phyloP scores from a whole-genome alignment of 352 stramenopile genomes.

The Globisporangium middletonii region DNA sequence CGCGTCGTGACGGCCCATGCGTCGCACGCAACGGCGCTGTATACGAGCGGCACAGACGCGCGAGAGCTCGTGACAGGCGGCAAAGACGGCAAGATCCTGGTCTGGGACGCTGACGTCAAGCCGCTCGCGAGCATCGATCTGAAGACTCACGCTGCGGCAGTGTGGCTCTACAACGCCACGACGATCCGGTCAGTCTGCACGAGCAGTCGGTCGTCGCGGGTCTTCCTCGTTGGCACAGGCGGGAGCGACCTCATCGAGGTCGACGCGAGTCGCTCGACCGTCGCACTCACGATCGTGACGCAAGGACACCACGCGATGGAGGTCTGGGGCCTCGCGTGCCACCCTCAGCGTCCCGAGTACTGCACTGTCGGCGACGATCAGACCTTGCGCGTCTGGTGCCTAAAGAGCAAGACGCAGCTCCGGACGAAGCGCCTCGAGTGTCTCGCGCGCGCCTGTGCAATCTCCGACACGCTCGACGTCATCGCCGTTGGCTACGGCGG shows the following conservation, averaged over 20 bases:
- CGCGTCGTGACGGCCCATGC: slow-evolving; percentile 51
- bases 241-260: slow-evolving; percentile 88
- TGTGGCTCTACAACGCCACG: slow-evolving; percentile 18
- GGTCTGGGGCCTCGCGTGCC: slow-evolving; percentile 76
- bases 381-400: slow-evolving; percentile 74
- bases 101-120: slow-evolving; percentile 75
- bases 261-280: slow-evolving; percentile 26
- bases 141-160: slow-evolving; percentile 20
- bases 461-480: slow-evolving; percentile 31
- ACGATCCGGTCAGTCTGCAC: slow-evolving; percentile 48
- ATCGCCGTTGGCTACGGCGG: slow-evolving; percentile 60
- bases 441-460: slow-evolving; percentile 58
- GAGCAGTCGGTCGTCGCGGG: slow-evolving; percentile 19
- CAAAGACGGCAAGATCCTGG: slow-evolving; percentile 82
- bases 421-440: slow-evolving; percentile 35
- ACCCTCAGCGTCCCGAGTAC: slow-evolving; percentile 62
- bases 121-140: slow-evolving; percentile 36
- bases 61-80: slow-evolving; percentile 75
- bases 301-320: slow-evolving; percentile 69
- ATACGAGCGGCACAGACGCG: slow-evolving; percentile 19
- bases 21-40: slow-evolving; percentile 39
- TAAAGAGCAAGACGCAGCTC: slow-evolving; percentile 36
- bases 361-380: slow-evolving; percentile 81
- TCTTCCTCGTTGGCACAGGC: slow-evolving; percentile 75
- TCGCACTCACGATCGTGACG: slow-evolving; percentile 25